Conservation (phyloP, 1,284 basidiomycete genomes). For the Cutaneotrichosporon sp. region DNA sequence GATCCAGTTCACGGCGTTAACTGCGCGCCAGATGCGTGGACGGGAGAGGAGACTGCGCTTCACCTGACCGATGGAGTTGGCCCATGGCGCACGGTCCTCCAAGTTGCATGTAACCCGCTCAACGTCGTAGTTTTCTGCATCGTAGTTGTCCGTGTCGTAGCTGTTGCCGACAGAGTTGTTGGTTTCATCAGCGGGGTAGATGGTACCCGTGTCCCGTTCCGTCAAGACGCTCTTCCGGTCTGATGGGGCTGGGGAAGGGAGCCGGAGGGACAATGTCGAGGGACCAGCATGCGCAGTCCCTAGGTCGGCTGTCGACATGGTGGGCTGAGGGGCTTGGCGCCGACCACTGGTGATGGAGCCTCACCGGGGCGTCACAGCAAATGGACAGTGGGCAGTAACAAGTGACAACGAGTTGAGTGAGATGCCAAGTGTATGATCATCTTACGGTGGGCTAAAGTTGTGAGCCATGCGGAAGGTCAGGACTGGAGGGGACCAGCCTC, state of each 20-base stretch:
- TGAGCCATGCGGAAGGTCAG: too few relatives aligned
- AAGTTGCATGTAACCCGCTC: not conserved
- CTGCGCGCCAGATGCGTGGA: constrained; percentile 4
- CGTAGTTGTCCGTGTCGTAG: not conserved
- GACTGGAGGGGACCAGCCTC: too few relatives aligned
- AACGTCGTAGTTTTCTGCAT: not conserved
- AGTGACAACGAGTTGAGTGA: too few relatives aligned
- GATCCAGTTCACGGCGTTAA: constrained; percentile 3
- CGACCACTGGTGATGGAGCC: not conserved
- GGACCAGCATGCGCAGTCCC: not conserved
- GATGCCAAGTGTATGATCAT: too few relatives aligned
- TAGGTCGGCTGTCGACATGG: not conserved
- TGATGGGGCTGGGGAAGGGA: not conserved
- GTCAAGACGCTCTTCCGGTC: not conserved
- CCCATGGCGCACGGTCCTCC: constrained; percentile 5
- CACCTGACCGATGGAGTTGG: not conserved
- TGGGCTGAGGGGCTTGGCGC: not conserved
- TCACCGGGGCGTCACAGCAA: not conserved
- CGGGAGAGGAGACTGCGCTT: not conserved
- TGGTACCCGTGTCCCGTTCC: not conserved
- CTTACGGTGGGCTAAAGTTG: too few relatives aligned
- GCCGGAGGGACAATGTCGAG: not conserved
- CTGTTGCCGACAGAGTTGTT: not conserved
- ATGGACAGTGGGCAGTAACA: too few relatives aligned
- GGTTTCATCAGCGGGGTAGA: not conserved